phyloP scores from a whole-genome alignment of 1,139 yeast genomes.

The Debaryomyces sp. region DNA sequence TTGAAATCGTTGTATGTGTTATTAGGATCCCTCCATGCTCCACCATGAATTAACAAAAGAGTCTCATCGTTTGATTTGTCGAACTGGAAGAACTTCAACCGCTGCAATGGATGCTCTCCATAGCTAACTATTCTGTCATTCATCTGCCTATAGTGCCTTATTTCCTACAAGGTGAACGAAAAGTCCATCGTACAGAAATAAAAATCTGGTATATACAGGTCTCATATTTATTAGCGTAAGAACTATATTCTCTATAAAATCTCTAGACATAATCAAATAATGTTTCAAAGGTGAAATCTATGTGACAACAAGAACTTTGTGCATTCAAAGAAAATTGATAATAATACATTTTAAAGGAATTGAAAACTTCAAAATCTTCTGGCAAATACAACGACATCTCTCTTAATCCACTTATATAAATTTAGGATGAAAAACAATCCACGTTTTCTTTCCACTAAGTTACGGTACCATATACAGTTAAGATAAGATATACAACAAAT shows the following conservation, averaged over 20 bases:
- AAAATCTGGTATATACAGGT: constrained; percentile 4
- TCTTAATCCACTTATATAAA: constrained; percentile 12
- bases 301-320: background rate
- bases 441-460: constrained; percentile 10
- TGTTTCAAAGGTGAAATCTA: background rate
- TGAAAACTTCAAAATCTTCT: background rate
- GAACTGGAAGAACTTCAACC: constrained; percentile 23
- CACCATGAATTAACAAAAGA: constrained; percentile 74
- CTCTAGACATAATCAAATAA: background rate
- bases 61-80: constrained; percentile 16
- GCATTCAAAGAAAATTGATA: constrained; percentile 3
- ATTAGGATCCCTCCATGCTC: constrained; percentile 81
- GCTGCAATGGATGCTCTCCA: constrained; percentile 28
- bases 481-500: constrained; percentile 11
- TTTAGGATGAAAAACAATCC: constrained; percentile 7
- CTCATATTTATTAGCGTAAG: background rate
- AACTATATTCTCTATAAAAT: background rate
- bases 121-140: constrained; percentile 13
- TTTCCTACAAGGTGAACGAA: background rate
- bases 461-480: constrained; percentile 10
- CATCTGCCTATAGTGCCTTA: background rate
- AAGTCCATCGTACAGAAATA: background rate
- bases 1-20: constrained; percentile 63
- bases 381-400: constrained; percentile 5
- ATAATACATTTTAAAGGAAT: constrained; percentile 7